Evolutionary conservation across 129 eudicot species (phyloP).

Genomic region (Rutidosis leptorrhynchoides): DNA sequence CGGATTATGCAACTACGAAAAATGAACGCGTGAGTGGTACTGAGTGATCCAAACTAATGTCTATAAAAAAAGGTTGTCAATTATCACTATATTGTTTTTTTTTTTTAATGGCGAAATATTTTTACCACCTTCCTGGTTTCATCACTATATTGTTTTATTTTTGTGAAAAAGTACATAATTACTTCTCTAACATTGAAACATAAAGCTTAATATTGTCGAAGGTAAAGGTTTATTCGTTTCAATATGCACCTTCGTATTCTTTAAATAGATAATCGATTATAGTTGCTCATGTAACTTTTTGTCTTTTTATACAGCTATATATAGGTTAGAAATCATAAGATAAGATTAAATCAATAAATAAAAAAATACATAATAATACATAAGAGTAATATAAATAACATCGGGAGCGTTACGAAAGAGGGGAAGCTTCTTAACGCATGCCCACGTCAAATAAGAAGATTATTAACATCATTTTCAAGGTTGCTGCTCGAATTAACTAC

Average conservation of each 20-base stretch:
- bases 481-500: background rate
- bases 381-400: slow-evolving; percentile 5
- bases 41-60: too few relatives aligned
- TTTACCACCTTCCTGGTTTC: too few relatives aligned
- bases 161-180: background rate
- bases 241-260: background rate
- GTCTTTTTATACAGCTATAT: background rate
- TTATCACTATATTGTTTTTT: too few relatives aligned
- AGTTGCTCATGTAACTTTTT: background rate
- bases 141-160: background rate
- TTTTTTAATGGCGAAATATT: too few relatives aligned
- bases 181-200: too few relatives aligned
- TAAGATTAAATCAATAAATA: background rate
- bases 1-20: too few relatives aligned
- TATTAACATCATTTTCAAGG: slow-evolving; percentile 34
- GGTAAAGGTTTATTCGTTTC: too few relatives aligned
- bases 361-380: background rate
- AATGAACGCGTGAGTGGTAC: too few relatives aligned
- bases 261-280: background rate
- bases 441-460: slow-evolving; percentile 30
- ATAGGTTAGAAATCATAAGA: background rate
- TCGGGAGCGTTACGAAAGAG: slow-evolving; percentile 40
- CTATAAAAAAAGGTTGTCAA: too few relatives aligned
- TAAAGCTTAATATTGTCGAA: too few relatives aligned
- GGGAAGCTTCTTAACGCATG: slow-evolving; percentile 39